These are phyloP conservation scores for Stephania cephalantha DNA, from an alignment of 164 flowering plant species.

Conservation along the genomic window DNA sequence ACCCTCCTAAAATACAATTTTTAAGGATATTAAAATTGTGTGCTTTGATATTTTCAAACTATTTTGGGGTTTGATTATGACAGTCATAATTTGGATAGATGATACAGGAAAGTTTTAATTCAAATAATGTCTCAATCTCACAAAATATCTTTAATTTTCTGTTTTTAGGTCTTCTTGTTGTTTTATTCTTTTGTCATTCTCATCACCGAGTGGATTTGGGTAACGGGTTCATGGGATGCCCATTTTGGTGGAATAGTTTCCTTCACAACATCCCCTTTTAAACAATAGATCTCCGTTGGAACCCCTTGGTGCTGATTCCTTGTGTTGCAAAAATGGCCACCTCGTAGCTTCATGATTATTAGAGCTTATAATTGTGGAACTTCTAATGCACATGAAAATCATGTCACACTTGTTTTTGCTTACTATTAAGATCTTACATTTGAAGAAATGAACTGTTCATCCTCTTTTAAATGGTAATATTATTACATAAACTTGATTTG, in stretches of 20 bases:
- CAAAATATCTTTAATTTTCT: too few relatives aligned
- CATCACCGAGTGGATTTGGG: not conserved
- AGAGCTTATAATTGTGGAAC: not conserved
- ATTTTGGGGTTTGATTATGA: too few relatives aligned
- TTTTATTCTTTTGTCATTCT: not conserved
- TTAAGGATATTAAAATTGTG: too few relatives aligned
- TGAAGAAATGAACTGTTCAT: not conserved
- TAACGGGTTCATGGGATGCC: not conserved
- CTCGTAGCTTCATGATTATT: not conserved
- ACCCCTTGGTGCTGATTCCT: not conserved
- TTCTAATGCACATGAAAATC: not conserved
- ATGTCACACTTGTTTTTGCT: not conserved
- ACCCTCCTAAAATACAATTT: too few relatives aligned
- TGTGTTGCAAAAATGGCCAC: not conserved
- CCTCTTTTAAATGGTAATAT: not conserved
- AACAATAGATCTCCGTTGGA: not conserved
- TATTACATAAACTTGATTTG: not conserved
- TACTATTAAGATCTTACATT: not conserved
- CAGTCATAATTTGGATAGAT: too few relatives aligned
- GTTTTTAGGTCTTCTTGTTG: not conserved
- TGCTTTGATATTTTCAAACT: too few relatives aligned
- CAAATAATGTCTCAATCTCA: too few relatives aligned
- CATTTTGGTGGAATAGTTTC: not conserved
- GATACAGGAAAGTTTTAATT: too few relatives aligned
- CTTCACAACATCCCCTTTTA: not conserved